Evolutionary conservation across 805 yeast species (phyloP), one percentile per base, ranked within the genome.

Genomic region (Wickerhamiella parazyma): DNA sequence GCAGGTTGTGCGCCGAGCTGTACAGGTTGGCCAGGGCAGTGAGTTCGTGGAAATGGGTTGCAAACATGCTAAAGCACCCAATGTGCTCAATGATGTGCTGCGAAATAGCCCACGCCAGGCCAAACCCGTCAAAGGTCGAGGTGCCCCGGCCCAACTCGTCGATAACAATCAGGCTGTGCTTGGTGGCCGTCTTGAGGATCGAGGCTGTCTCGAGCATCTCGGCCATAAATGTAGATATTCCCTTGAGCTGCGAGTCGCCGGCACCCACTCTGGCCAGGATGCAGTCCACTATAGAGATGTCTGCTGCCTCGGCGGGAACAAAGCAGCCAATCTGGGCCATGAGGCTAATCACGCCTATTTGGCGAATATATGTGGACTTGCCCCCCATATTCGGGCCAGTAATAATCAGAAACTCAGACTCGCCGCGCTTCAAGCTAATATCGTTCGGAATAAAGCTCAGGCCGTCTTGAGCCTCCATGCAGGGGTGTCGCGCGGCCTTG

Each of bases 111-210:
- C 95, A 91, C 0, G 98, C 98, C 33, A 91, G 69, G 0, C 98
- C 98, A 66, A 91, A 91, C 0, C 98, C 98, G 62, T 91, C 98
- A 61, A 87, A 89, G 0, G 98, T 82, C 37, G 77, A 70, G 1
- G 96, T 86, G 9, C 95, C 96, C 57, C 98, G 73, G 3, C 99
- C 99, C 37, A 91, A 73, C 60, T 91, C 99, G 62, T 91, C 99
- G 49, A 91, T 80, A 18, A 91, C 76, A 41, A 91, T 76, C 45
- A 91, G 69, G 6, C 95, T 85, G 48, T 81, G 78, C 24, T 67
- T 61, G 0, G 91, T 78, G 1, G 94, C 87, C 6, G 82, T 74
- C 47, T 81, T 76, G 45, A 91, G 67, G 51, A 91, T 89, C 2
- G 89, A 75, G 0, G 95, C 79, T 42, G 95, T 84, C 55, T 91